Percentiles rank a stretch among this genome's conserved stretches.
These are phyloP conservation scores for Penicillium roqueforti DNA, from an alignment of 495 filamentous ascomycete species.

Conservation along the genomic window DNA sequence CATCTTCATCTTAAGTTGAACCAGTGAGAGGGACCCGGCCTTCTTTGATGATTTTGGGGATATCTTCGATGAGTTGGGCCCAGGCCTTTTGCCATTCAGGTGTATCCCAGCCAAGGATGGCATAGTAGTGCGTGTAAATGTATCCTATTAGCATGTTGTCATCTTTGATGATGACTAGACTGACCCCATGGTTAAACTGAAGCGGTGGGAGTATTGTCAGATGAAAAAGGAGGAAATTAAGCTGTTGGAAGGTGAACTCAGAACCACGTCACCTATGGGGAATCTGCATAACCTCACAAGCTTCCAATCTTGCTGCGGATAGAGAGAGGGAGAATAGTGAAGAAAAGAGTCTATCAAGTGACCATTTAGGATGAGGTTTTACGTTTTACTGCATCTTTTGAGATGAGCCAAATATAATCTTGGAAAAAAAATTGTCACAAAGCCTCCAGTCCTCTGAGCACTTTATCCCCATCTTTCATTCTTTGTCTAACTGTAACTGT, in stretches of 20 bases:
- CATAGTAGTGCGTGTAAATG: slow-evolving; percentile 19
- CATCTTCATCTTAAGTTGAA: not conserved
- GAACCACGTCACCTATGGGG: not conserved
- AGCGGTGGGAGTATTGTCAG: not conserved
- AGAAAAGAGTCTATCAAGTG: too few species aligned
- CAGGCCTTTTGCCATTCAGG: slow-evolving; percentile 15
- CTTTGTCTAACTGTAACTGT: not conserved
- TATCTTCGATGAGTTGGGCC: slow-evolving; percentile 16
- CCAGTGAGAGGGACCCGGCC: not conserved
- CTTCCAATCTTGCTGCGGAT: not conserved
- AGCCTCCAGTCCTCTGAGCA: not conserved
- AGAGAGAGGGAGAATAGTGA: too few species aligned
- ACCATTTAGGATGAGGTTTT: not conserved
- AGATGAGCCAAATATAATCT: not conserved
- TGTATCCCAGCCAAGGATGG: slow-evolving; percentile 3
- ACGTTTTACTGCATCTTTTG: not conserved
- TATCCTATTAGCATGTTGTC: not conserved
- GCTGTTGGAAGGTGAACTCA: not conserved
- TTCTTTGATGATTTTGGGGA: slow-evolving; percentile 11
- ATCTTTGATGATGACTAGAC: not conserved
- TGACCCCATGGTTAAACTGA: not conserved
- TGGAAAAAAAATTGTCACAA: not conserved
- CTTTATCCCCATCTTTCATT: not conserved
- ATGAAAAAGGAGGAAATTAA: not conserved
- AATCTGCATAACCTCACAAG: too few species aligned